Conservation (phyloP, 768 basidiomycete species). For the Wakefieldia striispora region DNA sequence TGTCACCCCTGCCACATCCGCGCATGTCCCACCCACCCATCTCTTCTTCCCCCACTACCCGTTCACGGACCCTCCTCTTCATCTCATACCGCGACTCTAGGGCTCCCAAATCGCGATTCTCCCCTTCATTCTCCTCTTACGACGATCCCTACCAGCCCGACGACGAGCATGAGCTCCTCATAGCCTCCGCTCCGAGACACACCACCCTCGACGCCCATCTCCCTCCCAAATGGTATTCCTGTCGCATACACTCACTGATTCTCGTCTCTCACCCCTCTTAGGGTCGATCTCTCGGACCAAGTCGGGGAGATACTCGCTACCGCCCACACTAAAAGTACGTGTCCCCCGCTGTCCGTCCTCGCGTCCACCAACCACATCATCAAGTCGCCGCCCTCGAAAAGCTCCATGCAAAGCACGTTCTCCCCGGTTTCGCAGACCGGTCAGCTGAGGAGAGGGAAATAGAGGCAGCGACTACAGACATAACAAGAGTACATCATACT, state of each 20-base stretch:
- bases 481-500: slow-evolving; percentile 68
- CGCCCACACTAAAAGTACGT: slow-evolving; percentile 76
- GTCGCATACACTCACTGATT: not conserved
- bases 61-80: slow-evolving; percentile 90
- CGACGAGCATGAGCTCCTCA: slow-evolving; percentile 68
- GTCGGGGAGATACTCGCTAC: slow-evolving; percentile 75
- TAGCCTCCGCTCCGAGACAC: slow-evolving; percentile 38
- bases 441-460: slow-evolving; percentile 93
- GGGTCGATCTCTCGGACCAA: slow-evolving; percentile 92
- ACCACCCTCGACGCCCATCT: slow-evolving; percentile 57
- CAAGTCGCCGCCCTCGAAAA: slow-evolving; percentile 89
- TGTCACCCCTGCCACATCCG: slow-evolving; percentile 1
- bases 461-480: slow-evolving; percentile 76
- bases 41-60: slow-evolving; percentile 52
- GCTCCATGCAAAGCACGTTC: slow-evolving; percentile 91
- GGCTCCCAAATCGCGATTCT: slow-evolving; percentile 41
- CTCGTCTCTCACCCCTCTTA: slow-evolving; percentile 33
- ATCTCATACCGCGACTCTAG: slow-evolving; percentile 88
- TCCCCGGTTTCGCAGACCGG: slow-evolving; percentile 96
- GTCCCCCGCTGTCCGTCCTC: slow-evolving; percentile 7
- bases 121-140: slow-evolving; percentile 41
- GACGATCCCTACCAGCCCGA: slow-evolving; percentile 44
- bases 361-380: slow-evolving; percentile 14
- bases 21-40: slow-evolving; percentile 28
- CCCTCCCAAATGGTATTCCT: slow-evolving; percentile 81